These are phyloP conservation scores for Zasmidium angulare DNA, from an alignment of 2,329 filamentous ascomycete species.

Conservation along the genomic window DNA sequence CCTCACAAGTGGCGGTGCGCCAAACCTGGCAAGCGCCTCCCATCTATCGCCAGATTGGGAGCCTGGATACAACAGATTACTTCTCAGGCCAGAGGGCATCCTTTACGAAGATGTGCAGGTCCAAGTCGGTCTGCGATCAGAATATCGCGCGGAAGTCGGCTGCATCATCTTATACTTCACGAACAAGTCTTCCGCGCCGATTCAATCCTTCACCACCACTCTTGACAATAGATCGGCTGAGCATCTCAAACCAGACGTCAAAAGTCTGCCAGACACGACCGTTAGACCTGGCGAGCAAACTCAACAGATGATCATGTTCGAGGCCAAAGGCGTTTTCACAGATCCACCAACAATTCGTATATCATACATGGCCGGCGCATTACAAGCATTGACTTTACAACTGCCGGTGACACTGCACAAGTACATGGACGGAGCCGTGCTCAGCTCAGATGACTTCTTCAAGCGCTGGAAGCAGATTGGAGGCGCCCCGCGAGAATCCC, in stretches of 20 bases:
- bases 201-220: constrained; percentile 93
- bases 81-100: constrained; percentile 79
- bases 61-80: constrained; percentile 77
- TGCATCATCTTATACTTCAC: constrained; percentile 94
- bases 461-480: constrained; percentile 99
- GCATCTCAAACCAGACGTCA: constrained; percentile 78
- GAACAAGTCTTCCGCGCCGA: constrained; percentile 83
- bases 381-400: constrained; percentile 90
- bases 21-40: constrained; percentile 87
- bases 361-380: constrained; percentile 87
- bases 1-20: constrained; percentile 63
- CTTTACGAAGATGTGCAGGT: constrained; percentile 94
- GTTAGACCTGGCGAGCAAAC: constrained; percentile 74
- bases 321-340: constrained; percentile 76
- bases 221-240: constrained; percentile 72
- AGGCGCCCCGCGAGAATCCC: constrained; percentile 79
- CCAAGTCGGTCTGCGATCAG: constrained; percentile 86
- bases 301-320: constrained; percentile 93
- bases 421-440: constrained; percentile 90
- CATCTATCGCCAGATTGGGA: constrained; percentile 96
- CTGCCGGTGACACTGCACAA: constrained; percentile 87
- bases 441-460: constrained; percentile 93
- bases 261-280: constrained; percentile 80
- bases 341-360: constrained; percentile 89
- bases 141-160: constrained; percentile 93